These are phyloP conservation scores for Pestalotiopsis fici DNA, from an alignment of 2,329 filamentous ascomycete genomes.

Conservation along the genomic window DNA sequence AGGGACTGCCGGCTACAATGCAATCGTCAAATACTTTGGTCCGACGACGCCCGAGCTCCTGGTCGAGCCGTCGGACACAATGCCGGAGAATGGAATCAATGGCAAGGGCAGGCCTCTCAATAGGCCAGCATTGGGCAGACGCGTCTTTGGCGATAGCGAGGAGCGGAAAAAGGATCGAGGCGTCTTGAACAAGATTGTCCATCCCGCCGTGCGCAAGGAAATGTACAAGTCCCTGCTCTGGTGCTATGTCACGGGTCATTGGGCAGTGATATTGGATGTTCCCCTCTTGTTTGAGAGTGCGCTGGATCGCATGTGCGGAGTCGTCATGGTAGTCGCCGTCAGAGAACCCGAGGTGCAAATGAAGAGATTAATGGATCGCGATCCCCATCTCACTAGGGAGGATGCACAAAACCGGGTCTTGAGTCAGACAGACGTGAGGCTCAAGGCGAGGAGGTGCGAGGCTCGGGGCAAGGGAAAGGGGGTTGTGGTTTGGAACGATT, in stretches of 20 bases:
- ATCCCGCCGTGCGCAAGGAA: constrained; percentile 82
- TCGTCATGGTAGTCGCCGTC: constrained; percentile 85
- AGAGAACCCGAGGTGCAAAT: constrained; percentile 81
- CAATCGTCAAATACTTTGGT: constrained; percentile 80
- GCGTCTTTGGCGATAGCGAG: constrained; percentile 81
- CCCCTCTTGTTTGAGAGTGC: constrained; percentile 88
- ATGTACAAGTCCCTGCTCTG: constrained; percentile 76
- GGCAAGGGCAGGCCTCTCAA: constrained; percentile 77
- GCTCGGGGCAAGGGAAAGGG: constrained; percentile 66
- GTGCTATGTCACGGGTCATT: constrained; percentile 73
- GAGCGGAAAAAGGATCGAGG: constrained; percentile 71
- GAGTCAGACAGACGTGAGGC: constrained; percentile 82
- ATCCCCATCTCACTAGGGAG: constrained; percentile 76
- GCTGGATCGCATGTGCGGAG: constrained; percentile 83
- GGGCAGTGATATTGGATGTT: constrained; percentile 92
- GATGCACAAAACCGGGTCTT: constrained; percentile 85
- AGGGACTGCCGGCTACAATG: constrained; percentile 79
- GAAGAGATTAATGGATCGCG: constrained; percentile 71
- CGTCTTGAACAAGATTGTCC: constrained; percentile 86
- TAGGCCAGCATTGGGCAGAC: constrained; percentile 77
- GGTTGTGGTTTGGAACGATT: constrained; percentile 90
- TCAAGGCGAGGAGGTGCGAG: constrained; percentile 78
- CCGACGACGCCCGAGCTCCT: constrained; percentile 85
- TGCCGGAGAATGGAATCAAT: constrained; percentile 53
- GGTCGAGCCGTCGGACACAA: constrained; percentile 54